These are phyloP conservation scores for Asterella californica DNA, from an alignment of 225 moss, liverwort and hornwort genomes.

Conservation along the genomic window DNA sequence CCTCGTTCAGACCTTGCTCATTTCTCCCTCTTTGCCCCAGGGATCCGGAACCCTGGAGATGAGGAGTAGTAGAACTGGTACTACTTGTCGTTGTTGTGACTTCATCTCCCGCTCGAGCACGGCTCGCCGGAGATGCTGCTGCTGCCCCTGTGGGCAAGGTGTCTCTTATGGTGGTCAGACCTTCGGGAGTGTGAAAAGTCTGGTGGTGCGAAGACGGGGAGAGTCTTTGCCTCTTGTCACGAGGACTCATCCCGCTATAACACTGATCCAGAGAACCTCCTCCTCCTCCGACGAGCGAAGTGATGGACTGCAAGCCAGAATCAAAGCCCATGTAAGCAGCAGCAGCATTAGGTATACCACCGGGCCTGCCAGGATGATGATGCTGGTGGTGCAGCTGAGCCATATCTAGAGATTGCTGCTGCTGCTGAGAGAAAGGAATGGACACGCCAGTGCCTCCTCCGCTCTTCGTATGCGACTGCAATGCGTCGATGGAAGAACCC, in stretches of 20 bases:
- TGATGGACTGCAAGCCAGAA: slow-evolving; percentile 29
- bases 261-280: slow-evolving; percentile 22
- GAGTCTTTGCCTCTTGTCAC: slow-evolving; percentile 31
- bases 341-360: background rate
- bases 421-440: slow-evolving; percentile 11
- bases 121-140: background rate
- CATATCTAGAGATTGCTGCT: slow-evolving; percentile 1
- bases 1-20: slow-evolving; percentile 24
- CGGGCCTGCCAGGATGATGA: background rate
- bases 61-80: background rate
- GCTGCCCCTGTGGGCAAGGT: slow-evolving; percentile 5
- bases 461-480: slow-evolving; percentile 1
- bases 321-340: slow-evolving; percentile 20
- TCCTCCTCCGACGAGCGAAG: slow-evolving; percentile 14
- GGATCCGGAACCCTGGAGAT: slow-evolving; percentile 5
- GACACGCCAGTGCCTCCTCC: background rate
- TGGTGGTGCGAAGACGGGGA: slow-evolving; percentile 21
- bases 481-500: background rate
- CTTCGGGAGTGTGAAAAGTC: slow-evolving; percentile 12
- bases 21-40: background rate
- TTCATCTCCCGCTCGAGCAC: background rate
- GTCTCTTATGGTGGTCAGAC: slow-evolving; percentile 28
- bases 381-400: slow-evolving; percentile 12
- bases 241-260: slow-evolving; percentile 27
- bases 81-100: background rate